Conservation (phyloP, 495 filamentous ascomycete genomes). For the Cryomyces antarcticus region DNA sequence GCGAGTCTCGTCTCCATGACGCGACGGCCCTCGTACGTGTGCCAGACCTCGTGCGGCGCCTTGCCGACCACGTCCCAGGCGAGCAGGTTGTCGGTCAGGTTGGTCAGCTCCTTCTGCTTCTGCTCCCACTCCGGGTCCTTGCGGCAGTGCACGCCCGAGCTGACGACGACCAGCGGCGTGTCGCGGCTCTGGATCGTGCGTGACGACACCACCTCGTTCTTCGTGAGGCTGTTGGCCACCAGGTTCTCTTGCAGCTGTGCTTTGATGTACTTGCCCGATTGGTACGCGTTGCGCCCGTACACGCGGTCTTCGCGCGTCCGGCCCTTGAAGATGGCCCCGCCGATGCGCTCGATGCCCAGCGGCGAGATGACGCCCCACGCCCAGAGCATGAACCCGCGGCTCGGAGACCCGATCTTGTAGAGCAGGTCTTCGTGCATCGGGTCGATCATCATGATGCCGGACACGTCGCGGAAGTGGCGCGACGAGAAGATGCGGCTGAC, state of each 20-base stretch:
- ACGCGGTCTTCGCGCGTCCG: conserved; percentile 67
- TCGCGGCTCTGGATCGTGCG: conserved; percentile 52
- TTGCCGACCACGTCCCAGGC: conserved; percentile 73
- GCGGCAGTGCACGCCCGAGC: conserved; percentile 42
- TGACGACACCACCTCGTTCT: conserved; percentile 57
- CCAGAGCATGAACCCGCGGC: conserved; percentile 70
- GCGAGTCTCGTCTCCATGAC: conserved; percentile 49
- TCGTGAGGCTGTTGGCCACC: conserved; percentile 62
- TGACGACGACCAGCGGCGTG: conserved; percentile 62
- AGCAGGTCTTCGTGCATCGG: conserved; percentile 73
- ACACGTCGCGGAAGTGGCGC: conserved; percentile 47
- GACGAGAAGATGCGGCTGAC: conserved; percentile 80
- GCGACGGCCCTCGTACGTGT: conserved; percentile 39
- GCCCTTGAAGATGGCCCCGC: conserved; percentile 58
- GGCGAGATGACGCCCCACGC: conserved; percentile 65
- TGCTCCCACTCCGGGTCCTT: conserved; percentile 50
- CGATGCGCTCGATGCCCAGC: conserved; percentile 58
- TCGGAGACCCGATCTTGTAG: conserved; percentile 36
- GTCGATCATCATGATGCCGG: conserved; percentile 71
- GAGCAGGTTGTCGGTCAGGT: conserved; percentile 51
- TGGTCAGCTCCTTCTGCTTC: conserved; percentile 65
- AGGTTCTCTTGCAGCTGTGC: conserved; percentile 84
- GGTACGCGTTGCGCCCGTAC: conserved; percentile 55
- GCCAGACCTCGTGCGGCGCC: conserved; percentile 80
- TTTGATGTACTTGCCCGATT: conserved; percentile 63